Evolutionary conservation across 108 stramenopile genomes (phyloP), one percentile per base, ranked within the genome.

Genomic region (Cyclostephanos invisitatus): DNA sequence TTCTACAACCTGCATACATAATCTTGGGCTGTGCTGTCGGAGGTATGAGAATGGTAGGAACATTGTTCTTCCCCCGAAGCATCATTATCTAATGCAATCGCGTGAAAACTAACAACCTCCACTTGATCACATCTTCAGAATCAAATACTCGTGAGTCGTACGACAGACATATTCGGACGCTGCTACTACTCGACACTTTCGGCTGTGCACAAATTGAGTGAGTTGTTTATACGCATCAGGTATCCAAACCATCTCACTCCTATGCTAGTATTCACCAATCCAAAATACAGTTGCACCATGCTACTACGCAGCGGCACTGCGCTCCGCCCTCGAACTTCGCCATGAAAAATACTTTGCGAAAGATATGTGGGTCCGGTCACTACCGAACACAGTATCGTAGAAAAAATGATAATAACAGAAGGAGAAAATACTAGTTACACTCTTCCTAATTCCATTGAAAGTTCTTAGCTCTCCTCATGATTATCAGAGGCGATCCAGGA

Each of bases 151-250:
- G 56, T 57, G 49, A 68, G 38, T 57, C 60, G 38, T 25, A 62
- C 68, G 38, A 62, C 67, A 21, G 49, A 75, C 21, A 22, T 75
- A 2, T 75, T 58, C 49, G 28, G 40, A 8, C 67, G 55, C 61
- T 59, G 40, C 40, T 24, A 68, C 25, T 75, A 75, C 24, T 12
- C 38, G 11, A 62, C 65, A 15, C 25, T 62, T n/a, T 75, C 74
- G 18, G 67, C 61, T 15, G 0, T 75, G 49, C 74, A 75, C 50
- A 75, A 75, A 49, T 25, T 67, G 20, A 64, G 73, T 73, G 44
- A 56, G 73, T 14, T 24, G 18, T 40, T 28, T 20, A 2, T 25
- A 11, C 12, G 5, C 10, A 24, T 4, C 32, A 10, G 12, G 9
- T 24, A 24, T 27, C 0, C 22, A 54, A 25, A 53, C 51, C n/a